Base-by-base conservation (phyloP, 352 stramenopile genomes). In the Phytophthora ramorum region DNA sequence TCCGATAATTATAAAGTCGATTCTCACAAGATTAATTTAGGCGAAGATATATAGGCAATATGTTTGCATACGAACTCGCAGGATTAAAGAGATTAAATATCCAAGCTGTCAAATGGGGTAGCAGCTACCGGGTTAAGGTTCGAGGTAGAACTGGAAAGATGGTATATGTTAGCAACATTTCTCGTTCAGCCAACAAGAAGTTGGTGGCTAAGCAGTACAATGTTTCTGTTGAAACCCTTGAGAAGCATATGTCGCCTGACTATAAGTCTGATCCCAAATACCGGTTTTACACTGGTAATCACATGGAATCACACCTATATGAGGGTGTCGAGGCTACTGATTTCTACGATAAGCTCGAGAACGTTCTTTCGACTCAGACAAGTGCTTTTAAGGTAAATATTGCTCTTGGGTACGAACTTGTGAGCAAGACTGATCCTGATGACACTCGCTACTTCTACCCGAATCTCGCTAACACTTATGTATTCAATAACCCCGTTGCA, bases 31-130 rank as follows among this genome's bases (percentile, higher is more conserved):
- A 52, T 52, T 17, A 61, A 61, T 61, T 52, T 61, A 30, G 14
- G 40, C 38, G 12, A 35, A 32, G 8, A 62, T 62, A 60, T 66
- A 66, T 66, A 60, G 38, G 7, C 51, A 54, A 52, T 32, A 63
- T 69, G 60, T 61, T 55, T 60, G 51, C 44, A 54, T 61, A 68
- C 50, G 59, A 67, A 37, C 59, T n/a, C n/a, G n/a, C n/a, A n/a
- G n/a, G n/a, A n/a, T n/a, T n/a, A n/a, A n/a, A n/a, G n/a, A n/a
- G n/a, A 63, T 63, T 61, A 32, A 55, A 59, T 54, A 58, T 61
- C 53, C 8, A 47, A 28, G 14, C 53, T 50, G 51, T 58, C 24
- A 40, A 56, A 37, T 60, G 55, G 52, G 51, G 55, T 35, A 63
- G 47, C 46, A 63, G 19, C 40, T 69, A 64, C 56, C 48, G 63